Evolutionary conservation across 2,329 filamentous ascomycete species (phyloP).

Genomic region (Xylaria sp.): DNA sequence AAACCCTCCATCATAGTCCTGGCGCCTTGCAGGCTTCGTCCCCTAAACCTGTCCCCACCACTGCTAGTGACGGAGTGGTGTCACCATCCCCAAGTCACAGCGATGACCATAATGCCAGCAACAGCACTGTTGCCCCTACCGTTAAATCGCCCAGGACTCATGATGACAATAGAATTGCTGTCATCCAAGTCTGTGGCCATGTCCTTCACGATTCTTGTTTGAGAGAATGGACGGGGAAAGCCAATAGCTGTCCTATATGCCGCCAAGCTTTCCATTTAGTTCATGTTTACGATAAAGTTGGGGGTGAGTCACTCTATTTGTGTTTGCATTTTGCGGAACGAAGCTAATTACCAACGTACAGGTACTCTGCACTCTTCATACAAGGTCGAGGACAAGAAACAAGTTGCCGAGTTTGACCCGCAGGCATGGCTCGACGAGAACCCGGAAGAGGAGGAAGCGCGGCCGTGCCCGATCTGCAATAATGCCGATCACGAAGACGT

Average conservation of each 20-base stretch:
- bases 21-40: constrained; percentile 31
- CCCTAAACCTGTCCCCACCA: constrained; percentile 32
- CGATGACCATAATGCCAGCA: constrained; percentile 43
- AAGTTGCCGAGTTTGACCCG: constrained; percentile 90
- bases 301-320: constrained; percentile 68
- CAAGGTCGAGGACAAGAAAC: constrained; percentile 81
- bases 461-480: constrained; percentile 87
- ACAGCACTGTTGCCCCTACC: constrained; percentile 40
- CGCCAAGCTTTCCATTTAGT: constrained; percentile 91
- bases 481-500: constrained; percentile 83
- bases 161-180: constrained; percentile 61
- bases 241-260: constrained; percentile 98
- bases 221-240: constrained; percentile 93
- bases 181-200: constrained; percentile 83
- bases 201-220: constrained; percentile 92
- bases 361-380: constrained; percentile 68
- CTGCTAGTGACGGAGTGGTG: constrained; percentile 32
- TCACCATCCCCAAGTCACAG: constrained; percentile 41
- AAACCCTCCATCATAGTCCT: constrained; percentile 30
- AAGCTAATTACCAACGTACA: constrained; percentile 47
- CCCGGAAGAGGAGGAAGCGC: constrained; percentile 74
- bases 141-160: constrained; percentile 37
- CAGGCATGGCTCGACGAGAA: constrained; percentile 76
- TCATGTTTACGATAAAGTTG: constrained; percentile 80
- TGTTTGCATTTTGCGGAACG: constrained; percentile 11